Evolutionary conservation across 2,329 filamentous ascomycete species (phyloP).

Genomic region (Alternaria arbusti): DNA sequence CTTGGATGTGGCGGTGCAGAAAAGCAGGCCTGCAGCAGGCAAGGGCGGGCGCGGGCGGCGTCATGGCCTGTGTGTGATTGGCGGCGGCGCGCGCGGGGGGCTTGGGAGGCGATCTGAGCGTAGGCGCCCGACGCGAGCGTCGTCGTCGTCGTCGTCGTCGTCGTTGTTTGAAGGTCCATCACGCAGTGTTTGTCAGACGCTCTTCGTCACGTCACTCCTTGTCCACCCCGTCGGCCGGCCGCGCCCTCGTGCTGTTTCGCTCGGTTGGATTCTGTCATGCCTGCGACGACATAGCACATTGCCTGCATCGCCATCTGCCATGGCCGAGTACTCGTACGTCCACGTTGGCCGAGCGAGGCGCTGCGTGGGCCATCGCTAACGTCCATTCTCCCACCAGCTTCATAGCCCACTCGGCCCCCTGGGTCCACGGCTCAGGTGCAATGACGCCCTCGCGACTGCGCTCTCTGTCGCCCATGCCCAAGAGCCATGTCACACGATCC

Average conservation of each 20-base stretch:
- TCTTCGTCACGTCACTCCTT: conserved; percentile 41
- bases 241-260: background rate
- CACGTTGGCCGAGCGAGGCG: conserved; percentile 10
- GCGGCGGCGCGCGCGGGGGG: conserved; percentile 1
- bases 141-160: background rate
- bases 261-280: conserved; percentile 15
- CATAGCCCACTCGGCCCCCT: conserved; percentile 42
- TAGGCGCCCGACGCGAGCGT: conserved; percentile 18
- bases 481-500: conserved; percentile 48
- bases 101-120: conserved; percentile 16
- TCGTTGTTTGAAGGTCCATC: background rate
- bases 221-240: conserved; percentile 18
- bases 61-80: conserved; percentile 4
- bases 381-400: conserved; percentile 30
- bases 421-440: conserved; percentile 41
- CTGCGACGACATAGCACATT: background rate
- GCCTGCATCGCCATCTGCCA: conserved; percentile 12
- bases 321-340: conserved; percentile 37
- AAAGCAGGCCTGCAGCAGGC: background rate
- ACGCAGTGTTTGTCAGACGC: background rate
- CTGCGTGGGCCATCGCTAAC: conserved; percentile 14
- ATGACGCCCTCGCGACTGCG: conserved; percentile 46
- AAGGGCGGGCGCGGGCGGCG: conserved; percentile 9
- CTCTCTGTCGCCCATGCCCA: conserved; percentile 44
- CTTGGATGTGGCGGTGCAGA: background rate